A percentile compares a stretch with the other conserved stretches of the same genome.
Conservation (phyloP, 192 early-diverging fungal genomes). For the Spinellus fusiger region DNA sequence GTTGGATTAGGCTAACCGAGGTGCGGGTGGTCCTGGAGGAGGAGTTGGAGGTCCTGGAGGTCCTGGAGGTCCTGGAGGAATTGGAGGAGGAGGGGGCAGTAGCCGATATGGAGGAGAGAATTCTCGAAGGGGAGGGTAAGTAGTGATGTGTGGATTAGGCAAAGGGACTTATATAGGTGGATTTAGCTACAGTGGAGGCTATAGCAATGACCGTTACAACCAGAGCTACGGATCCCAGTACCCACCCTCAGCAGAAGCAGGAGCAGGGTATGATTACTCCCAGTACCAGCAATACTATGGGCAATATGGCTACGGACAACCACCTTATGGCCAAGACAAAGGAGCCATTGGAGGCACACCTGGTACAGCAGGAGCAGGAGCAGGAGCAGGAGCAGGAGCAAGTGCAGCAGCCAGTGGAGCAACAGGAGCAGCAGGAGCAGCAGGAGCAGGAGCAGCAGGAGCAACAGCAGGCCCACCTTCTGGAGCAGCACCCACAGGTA, state of each 20-base stretch:
- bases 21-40: neutral
- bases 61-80: neutral
- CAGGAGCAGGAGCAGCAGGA: neutral
- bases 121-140: conserved; percentile 7
- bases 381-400: neutral
- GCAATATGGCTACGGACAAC: conserved; percentile 17
- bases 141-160: neutral
- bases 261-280: conserved; percentile 21
- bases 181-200: conserved; percentile 7
- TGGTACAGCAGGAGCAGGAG: neutral
- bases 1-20: neutral
- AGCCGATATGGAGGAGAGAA: conserved; percentile 8
- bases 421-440: neutral
- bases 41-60: neutral
- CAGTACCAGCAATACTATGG: conserved; percentile 23
- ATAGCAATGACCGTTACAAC: conserved; percentile 6
- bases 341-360: neutral
- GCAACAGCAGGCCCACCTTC: too few relatives aligned
- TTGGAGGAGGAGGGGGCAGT: conserved; percentile 6
- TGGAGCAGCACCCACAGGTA: conserved; percentile 2
- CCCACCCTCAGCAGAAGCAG: neutral
- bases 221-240: conserved; percentile 7
- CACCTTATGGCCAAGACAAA: neutral
- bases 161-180: neutral
- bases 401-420: neutral